Percentiles rank a stretch among this genome's conserved stretches.
These are phyloP conservation scores for Zygotorulaspora danielsina DNA, from an alignment of 805 yeast species.

Conservation along the genomic window DNA sequence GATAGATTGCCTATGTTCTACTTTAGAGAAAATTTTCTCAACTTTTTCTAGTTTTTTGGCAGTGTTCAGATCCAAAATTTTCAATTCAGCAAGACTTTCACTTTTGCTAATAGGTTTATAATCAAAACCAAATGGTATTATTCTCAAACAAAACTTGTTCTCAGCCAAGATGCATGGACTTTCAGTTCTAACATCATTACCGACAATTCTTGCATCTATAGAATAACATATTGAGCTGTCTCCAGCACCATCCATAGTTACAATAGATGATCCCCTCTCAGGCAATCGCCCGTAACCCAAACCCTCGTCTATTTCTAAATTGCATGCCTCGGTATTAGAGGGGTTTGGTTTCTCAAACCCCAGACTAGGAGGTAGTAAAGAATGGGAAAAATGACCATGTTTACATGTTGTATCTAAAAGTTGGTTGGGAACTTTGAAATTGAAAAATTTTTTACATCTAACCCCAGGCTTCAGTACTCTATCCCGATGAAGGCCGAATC, in stretches of 20 bases:
- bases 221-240: constrained; percentile 45
- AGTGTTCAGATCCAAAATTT: constrained; percentile 10
- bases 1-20: constrained; percentile 16
- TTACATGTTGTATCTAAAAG: constrained; percentile 51
- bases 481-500: constrained; percentile 42
- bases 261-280: constrained; percentile 50
- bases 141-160: constrained; percentile 22
- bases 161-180: constrained; percentile 22
- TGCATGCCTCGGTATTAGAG: constrained; percentile 22
- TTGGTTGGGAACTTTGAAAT: constrained; percentile 51
- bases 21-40: constrained; percentile 13
- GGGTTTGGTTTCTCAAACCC: constrained; percentile 35
- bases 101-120: constrained; percentile 14
- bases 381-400: constrained; percentile 37
- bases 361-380: constrained; percentile 39
- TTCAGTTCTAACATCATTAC: constrained; percentile 30
- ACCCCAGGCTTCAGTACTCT: constrained; percentile 44
- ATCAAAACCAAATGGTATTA: constrained; percentile 30
- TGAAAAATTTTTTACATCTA: constrained; percentile 52
- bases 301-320: constrained; percentile 34
- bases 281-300: constrained; percentile 54
- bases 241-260: constrained; percentile 44
- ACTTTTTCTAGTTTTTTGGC: constrained; percentile 17
- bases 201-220: constrained; percentile 53
- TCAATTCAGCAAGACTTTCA: constrained; percentile 11